phyloP scores from a whole-genome alignment of 345 rosid species.

The Jatropha curcas region DNA sequence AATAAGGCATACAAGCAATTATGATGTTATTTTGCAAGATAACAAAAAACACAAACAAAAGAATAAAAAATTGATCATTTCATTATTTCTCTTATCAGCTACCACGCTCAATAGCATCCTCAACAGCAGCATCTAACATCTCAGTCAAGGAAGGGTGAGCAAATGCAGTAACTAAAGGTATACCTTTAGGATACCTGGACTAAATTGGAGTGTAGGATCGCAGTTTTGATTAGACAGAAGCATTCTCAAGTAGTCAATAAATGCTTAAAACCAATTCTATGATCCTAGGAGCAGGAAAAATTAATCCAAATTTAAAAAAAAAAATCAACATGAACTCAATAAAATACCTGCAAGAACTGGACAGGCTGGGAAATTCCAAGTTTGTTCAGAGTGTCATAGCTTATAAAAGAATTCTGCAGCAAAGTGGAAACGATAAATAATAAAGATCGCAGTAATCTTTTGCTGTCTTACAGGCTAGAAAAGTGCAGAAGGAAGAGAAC shows the following conservation, averaged over 20 bases:
- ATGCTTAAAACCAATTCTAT: slow-evolving; percentile 8
- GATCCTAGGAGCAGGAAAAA: neutral
- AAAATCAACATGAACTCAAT: slow-evolving; percentile 16
- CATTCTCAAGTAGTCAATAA: slow-evolving; percentile 7
- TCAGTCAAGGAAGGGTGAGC: slow-evolving; percentile 84
- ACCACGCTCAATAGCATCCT: no score
- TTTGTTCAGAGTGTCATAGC: slow-evolving; percentile 71
- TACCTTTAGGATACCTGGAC: slow-evolving; percentile 97
- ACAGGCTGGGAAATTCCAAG: slow-evolving; percentile 90
- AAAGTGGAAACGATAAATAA: slow-evolving; percentile 19
- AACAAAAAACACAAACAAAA: no score
- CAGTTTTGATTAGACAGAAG: slow-evolving; percentile 32
- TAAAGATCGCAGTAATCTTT: slow-evolving; percentile 9
- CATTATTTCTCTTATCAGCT: no score
- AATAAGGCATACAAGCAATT: no score
- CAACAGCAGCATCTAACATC: slow-evolving; percentile 81
- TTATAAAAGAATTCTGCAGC: slow-evolving; percentile 78
- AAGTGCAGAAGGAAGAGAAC: no score
- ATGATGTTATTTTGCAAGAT: no score
- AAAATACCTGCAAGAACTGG: slow-evolving; percentile 85
- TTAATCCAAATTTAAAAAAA: slow-evolving; percentile 14
- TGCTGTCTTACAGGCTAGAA: no score
- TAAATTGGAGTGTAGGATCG: slow-evolving; percentile 62
- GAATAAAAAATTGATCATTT: no score
- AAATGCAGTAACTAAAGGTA: slow-evolving; percentile 65